These are phyloP conservation scores for Gracilariopsis chorda DNA, from an alignment of 23 red algal genomes.

Conservation along the genomic window DNA sequence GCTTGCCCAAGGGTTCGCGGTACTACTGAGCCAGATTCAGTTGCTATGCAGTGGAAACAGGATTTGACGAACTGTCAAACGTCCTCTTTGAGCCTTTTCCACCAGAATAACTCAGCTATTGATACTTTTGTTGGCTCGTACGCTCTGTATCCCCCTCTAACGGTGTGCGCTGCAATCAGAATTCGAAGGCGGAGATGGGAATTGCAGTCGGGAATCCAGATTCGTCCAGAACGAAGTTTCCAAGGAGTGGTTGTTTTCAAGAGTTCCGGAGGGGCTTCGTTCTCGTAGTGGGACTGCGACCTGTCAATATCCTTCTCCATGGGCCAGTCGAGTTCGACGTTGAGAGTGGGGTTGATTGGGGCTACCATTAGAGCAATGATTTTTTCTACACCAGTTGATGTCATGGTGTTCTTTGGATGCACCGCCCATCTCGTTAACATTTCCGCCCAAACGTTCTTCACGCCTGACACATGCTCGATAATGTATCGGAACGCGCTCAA, in stretches of 20 bases:
- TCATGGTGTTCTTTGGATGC: not conserved
- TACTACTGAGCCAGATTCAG: not conserved
- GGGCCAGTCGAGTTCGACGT: slow-evolving; percentile 17
- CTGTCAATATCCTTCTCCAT: not conserved
- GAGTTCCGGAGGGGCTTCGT: not conserved
- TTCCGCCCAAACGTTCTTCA: not conserved
- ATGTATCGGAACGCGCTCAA: not conserved
- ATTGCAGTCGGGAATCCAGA: slow-evolving; percentile 3
- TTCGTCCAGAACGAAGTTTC: not conserved
- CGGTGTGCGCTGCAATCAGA: not conserved
- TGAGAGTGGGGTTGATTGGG: not conserved
- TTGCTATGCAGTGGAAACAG: not conserved
- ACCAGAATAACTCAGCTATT: not conserved
- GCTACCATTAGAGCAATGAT: not conserved
- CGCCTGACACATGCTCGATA: not conserved
- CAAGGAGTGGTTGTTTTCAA: not conserved
- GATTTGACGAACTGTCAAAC: not conserved
- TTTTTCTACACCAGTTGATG: too few species aligned
- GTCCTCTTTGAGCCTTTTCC: not conserved
- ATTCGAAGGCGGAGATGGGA: not conserved
- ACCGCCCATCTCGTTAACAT: slow-evolving; percentile 10
- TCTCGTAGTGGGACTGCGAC: not conserved
- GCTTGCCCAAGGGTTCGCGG: not conserved
- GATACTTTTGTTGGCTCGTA: not conserved
- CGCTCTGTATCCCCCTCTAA: not conserved